Percentiles rank a stretch among this genome's conserved stretches.
These are phyloP conservation scores for Linnemannia exigua DNA, from an alignment of 192 early-diverging fungal species.

Conservation along the genomic window DNA sequence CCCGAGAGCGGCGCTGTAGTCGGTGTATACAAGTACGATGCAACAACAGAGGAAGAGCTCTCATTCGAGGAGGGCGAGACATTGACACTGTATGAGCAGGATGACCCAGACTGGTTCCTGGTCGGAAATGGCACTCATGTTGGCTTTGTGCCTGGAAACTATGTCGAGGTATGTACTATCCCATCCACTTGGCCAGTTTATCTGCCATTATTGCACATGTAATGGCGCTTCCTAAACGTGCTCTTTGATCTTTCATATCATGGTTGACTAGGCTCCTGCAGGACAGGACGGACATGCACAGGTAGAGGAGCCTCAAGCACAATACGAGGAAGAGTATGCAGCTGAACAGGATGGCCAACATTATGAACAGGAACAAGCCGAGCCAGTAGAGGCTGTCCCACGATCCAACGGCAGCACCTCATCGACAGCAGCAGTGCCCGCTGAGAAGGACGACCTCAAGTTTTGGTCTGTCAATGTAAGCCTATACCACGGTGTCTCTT, in stretches of 20 bases:
- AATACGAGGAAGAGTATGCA: constrained; percentile 39
- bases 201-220: no score
- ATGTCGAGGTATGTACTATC: constrained; percentile 70
- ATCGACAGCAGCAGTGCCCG: constrained; percentile 16
- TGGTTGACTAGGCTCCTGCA: constrained; percentile 26
- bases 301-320: constrained; percentile 25
- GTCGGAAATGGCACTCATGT: constrained; percentile 76
- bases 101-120: constrained; percentile 96
- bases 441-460: constrained; percentile 58
- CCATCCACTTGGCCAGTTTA: no score
- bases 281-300: constrained; percentile 53
- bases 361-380: constrained; percentile 34
- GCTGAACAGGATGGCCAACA: constrained; percentile 42
- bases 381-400: constrained; percentile 22
- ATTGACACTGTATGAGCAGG: constrained; percentile 84
- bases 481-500: not conserved
- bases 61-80: constrained; percentile 80
- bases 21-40: constrained; percentile 89
- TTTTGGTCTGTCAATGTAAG: constrained; percentile 67
- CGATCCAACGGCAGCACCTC: constrained; percentile 32
- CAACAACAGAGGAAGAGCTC: constrained; percentile 88
- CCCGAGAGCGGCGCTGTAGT: constrained; percentile 68
- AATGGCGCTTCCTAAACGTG: not conserved
- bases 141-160: constrained; percentile 92
- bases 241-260: not conserved